Conservation (phyloP, 2,329 filamentous ascomycete species). For the Hypoxylon sp. region DNA sequence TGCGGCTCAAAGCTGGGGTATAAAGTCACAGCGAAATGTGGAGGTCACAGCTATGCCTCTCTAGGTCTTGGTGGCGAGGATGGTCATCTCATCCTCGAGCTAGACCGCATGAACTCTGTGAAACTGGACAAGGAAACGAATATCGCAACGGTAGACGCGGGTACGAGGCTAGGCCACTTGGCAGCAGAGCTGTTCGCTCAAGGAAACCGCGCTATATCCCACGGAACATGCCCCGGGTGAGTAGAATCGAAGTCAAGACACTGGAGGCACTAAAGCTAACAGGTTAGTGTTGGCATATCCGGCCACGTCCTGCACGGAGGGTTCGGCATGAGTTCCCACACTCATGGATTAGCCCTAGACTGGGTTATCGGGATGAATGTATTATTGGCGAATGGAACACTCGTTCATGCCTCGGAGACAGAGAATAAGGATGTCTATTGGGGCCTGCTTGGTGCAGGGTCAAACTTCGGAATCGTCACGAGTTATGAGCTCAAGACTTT, state of each 20-base stretch:
- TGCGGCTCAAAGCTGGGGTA: constrained; percentile 60
- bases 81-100: constrained; percentile 62
- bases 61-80: constrained; percentile 63
- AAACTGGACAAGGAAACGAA: constrained; percentile 57
- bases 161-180: constrained; percentile 61
- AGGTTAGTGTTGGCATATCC: constrained; percentile 55
- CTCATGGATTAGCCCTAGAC: constrained; percentile 64
- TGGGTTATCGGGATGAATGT: constrained; percentile 58
- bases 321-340: constrained; percentile 58
- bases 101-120: constrained; percentile 61
- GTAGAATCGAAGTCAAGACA: constrained; percentile 26
- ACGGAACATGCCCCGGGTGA: constrained; percentile 59
- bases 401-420: constrained; percentile 52
- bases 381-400: constrained; percentile 52
- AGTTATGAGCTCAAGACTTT: constrained; percentile 54
- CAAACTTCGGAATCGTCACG: constrained; percentile 54
- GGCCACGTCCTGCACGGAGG: constrained; percentile 58
- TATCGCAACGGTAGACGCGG: constrained; percentile 61
- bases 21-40: constrained; percentile 63
- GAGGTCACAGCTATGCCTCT: constrained; percentile 66
- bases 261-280: constrained; percentile 29
- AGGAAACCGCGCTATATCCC: constrained; percentile 55
- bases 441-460: constrained; percentile 55
- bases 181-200: constrained; percentile 55
- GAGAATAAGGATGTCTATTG: constrained; percentile 55